Percentiles rank a stretch among this genome's conserved stretches.
phyloP scores from a whole-genome alignment of 2,329 filamentous ascomycete species.

The Dothideomycetidae sp. region DNA sequence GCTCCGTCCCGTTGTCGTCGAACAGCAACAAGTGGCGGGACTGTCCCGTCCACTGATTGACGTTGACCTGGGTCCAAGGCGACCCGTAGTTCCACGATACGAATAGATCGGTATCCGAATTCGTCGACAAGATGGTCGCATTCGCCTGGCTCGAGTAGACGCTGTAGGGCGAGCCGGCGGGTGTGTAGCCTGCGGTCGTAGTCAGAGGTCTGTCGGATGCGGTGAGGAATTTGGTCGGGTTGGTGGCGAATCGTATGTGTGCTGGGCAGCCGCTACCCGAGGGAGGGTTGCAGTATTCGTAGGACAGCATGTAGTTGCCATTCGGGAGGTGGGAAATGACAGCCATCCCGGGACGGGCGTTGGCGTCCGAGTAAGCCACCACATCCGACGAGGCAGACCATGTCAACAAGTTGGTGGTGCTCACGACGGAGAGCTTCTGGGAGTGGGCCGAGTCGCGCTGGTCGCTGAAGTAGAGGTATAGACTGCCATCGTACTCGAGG shows the following conservation, averaged over 20 bases:
- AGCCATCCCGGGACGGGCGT: constrained; percentile 44
- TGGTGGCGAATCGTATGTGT: constrained; percentile 31
- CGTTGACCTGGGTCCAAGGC: neutral
- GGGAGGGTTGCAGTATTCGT: constrained; percentile 35
- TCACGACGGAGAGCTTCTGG: constrained; percentile 44
- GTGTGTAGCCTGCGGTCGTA: constrained; percentile 17
- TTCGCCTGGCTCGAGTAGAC: constrained; percentile 20
- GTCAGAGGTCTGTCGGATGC: neutral
- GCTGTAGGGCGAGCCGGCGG: constrained; percentile 31
- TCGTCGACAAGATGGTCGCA: neutral
- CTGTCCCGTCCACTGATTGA: neutral
- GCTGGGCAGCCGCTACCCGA: constrained; percentile 21
- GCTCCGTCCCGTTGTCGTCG: neutral
- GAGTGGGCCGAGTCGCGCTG: constrained; percentile 43
- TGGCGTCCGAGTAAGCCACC: constrained; percentile 39
- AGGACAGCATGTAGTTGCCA: constrained; percentile 39
- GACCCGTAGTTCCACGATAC: neutral
- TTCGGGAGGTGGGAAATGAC: constrained; percentile 33
- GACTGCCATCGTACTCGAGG: constrained; percentile 34
- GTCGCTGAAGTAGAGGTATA: constrained; percentile 48
- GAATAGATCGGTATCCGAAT: no score
- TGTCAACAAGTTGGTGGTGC: constrained; percentile 35
- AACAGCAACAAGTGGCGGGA: neutral
- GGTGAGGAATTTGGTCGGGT: constrained; percentile 29
- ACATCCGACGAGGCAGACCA: constrained; percentile 41